These are phyloP conservation scores for Coprinopsis sp. DNA, from an alignment of 768 basidiomycete genomes.

Conservation along the genomic window DNA sequence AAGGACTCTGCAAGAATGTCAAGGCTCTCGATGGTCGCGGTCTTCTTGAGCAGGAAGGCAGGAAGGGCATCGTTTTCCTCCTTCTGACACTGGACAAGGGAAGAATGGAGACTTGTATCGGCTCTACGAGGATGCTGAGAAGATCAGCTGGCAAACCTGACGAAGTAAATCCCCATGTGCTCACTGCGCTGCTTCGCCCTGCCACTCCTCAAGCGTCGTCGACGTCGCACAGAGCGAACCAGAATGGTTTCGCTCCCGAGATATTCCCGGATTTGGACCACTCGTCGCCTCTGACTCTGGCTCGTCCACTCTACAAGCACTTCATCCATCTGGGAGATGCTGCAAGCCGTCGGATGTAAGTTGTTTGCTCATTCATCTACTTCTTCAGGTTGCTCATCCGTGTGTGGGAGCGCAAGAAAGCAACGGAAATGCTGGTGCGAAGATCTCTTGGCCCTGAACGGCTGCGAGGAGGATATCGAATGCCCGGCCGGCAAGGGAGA, in stretches of 20 bases:
- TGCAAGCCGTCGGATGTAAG: slow-evolving; percentile 22
- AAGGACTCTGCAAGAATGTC: slow-evolving; percentile 73
- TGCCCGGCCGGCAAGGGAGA: slow-evolving; percentile 75
- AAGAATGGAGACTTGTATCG: slow-evolving; percentile 52
- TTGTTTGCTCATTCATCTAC: too few species aligned
- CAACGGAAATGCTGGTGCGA: slow-evolving; percentile 68
- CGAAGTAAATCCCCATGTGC: slow-evolving; percentile 28
- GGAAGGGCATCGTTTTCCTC: slow-evolving; percentile 62
- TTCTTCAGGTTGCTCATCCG: too few species aligned
- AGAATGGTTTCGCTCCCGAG: slow-evolving; percentile 30
- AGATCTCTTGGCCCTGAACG: slow-evolving; percentile 63
- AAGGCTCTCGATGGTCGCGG: slow-evolving; percentile 64
- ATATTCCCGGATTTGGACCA: slow-evolving; percentile 49
- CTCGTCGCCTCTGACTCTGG: slow-evolving; percentile 55
- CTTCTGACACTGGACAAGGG: slow-evolving; percentile 44
- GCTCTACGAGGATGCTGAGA: slow-evolving; percentile 63
- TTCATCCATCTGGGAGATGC: slow-evolving; percentile 52
- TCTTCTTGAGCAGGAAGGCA: slow-evolving; percentile 57
- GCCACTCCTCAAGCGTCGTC: slow-evolving; percentile 13
- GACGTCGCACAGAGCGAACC: slow-evolving; percentile 13
- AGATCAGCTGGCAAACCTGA: slow-evolving; percentile 33
- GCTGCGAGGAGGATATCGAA: slow-evolving; percentile 66
- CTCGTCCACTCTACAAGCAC: slow-evolving; percentile 67
- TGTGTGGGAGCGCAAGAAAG: slow-evolving; percentile 42
- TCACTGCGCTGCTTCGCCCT: slow-evolving; percentile 18